phyloP scores from a whole-genome alignment of 2,329 filamentous ascomycete species.

The Pseudogymnoascus sp. region DNA sequence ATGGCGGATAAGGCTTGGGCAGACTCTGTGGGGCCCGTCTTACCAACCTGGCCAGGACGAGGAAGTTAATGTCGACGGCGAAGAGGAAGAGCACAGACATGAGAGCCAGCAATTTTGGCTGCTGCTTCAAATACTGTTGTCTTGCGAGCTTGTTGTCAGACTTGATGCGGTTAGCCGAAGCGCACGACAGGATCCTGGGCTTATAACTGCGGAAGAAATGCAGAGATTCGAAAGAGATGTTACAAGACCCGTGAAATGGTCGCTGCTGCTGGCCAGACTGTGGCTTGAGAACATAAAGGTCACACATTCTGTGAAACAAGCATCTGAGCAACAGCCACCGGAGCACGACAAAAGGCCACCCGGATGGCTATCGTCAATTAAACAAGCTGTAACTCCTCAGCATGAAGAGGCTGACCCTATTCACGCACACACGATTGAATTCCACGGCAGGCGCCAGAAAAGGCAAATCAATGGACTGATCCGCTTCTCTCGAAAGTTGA shows the following conservation, averaged over 20 bases:
- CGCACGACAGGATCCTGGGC: constrained; percentile 46
- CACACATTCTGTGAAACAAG: constrained; percentile 15
- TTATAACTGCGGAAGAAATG: constrained; percentile 48
- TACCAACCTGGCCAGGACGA: constrained; percentile 44
- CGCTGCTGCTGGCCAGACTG: constrained; percentile 52
- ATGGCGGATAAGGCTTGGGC: constrained; percentile 65
- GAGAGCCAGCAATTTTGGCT: constrained; percentile 60
- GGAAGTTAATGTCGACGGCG: constrained; percentile 43
- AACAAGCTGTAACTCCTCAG: constrained; percentile 7
- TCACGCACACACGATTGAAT: constrained; percentile 13
- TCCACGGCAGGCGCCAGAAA: constrained; percentile 40
- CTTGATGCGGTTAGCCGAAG: constrained; percentile 56
- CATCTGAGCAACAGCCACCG: neutral
- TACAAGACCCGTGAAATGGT: constrained; percentile 58
- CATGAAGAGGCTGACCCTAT: constrained; percentile 12
- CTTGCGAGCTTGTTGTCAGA: constrained; percentile 57
- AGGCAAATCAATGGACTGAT: constrained; percentile 54
- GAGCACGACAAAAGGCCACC: neutral
- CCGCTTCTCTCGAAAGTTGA: constrained; percentile 55
- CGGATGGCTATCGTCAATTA: neutral
- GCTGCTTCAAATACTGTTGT: constrained; percentile 55
- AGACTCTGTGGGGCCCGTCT: constrained; percentile 58
- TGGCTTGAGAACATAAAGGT: constrained; percentile 64
- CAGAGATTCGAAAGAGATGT: constrained; percentile 55
- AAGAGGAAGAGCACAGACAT: constrained; percentile 30